Evolutionary conservation across 306 rosid genomes (phyloP).

Genomic region (Geum urbanum): DNA sequence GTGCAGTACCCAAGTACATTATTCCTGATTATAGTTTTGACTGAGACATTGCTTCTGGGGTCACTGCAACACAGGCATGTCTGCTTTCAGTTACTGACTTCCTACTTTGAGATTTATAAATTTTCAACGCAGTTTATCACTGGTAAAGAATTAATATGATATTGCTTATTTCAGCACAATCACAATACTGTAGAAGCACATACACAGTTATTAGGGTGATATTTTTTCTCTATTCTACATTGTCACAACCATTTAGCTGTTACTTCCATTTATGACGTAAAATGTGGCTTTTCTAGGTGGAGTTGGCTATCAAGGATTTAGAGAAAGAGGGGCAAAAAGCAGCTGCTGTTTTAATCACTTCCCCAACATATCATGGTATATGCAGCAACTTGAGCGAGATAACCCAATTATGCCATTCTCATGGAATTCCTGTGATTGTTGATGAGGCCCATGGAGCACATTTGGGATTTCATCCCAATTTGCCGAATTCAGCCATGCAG

Average conservation of each 20-base stretch:
- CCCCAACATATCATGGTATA: conserved; percentile 83
- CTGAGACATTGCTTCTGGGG: conserved; percentile 73
- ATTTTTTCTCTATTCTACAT: not conserved
- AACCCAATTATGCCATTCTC: conserved; percentile 64
- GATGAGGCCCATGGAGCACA: conserved; percentile 98
- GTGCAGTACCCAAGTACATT: conserved; percentile 76
- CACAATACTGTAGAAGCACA: not conserved
- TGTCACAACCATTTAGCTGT: not conserved
- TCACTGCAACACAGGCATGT: conserved; percentile 61
- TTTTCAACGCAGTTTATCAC: not conserved
- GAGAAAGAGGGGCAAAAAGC: conserved; percentile 55
- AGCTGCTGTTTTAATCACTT: conserved; percentile 75
- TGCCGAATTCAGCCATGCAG: conserved; percentile 71
- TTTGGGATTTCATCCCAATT: conserved; percentile 67
- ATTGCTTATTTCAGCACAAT: not conserved
- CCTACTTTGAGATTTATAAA: not conserved
- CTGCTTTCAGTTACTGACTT: conserved; percentile 1
- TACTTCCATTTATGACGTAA: not conserved
- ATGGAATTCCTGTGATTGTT: conserved; percentile 67
- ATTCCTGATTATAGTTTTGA: conserved; percentile 57
- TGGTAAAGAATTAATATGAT: not conserved
- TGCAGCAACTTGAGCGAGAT: conserved; percentile 66
- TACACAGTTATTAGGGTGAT: not conserved
- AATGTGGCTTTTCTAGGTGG: conserved; percentile 46
- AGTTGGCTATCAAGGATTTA: conserved; percentile 51